Conservation (phyloP, 2,329 filamentous ascomycete genomes). For the Westerdykella ornata region DNA sequence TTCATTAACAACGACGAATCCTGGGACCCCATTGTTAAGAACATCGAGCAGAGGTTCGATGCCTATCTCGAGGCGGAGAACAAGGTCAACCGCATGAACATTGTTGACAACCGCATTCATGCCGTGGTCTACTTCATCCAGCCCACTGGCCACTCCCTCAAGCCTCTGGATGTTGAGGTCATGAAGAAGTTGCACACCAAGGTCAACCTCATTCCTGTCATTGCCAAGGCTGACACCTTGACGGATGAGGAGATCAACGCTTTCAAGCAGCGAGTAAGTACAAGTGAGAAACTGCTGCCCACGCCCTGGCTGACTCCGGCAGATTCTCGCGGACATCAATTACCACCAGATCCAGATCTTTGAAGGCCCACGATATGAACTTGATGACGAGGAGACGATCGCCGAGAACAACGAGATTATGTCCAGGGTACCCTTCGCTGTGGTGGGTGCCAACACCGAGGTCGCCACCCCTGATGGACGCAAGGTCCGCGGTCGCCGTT, state of each 20-base stretch:
- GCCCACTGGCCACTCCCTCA: conserved; percentile 94
- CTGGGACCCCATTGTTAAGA: conserved; percentile 97
- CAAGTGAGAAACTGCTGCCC: not conserved
- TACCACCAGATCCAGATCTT: conserved; percentile 98
- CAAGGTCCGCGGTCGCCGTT: conserved; percentile 90
- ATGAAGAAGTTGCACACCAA: conserved; percentile 99
- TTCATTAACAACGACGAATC: conserved; percentile 99
- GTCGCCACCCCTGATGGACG: conserved; percentile 86
- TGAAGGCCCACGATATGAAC: conserved; percentile 94
- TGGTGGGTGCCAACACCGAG: conserved; percentile 94
- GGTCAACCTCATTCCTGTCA: conserved; percentile 99
- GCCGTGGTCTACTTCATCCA: conserved; percentile 99
- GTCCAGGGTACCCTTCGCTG: conserved; percentile 98
- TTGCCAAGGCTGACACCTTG: conserved; percentile 96
- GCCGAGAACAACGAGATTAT: conserved; percentile 99
- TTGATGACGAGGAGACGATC: conserved; percentile 98
- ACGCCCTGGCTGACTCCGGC: conserved; percentile 4
- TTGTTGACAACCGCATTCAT: conserved; percentile 97
- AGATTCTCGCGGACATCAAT: conserved; percentile 97
- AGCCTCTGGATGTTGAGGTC: conserved; percentile 97
- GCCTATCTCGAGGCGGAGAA: conserved; percentile 98
- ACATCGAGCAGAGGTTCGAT: conserved; percentile 98
- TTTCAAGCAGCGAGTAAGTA: conserved; percentile 92
- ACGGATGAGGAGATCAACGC: conserved; percentile 91
- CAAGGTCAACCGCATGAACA: conserved; percentile 99